Evolutionary conservation across 2,329 filamentous ascomycete genomes (phyloP), one percentile per base, ranked within the genome.

Genomic region (Penicillium sp.): DNA sequence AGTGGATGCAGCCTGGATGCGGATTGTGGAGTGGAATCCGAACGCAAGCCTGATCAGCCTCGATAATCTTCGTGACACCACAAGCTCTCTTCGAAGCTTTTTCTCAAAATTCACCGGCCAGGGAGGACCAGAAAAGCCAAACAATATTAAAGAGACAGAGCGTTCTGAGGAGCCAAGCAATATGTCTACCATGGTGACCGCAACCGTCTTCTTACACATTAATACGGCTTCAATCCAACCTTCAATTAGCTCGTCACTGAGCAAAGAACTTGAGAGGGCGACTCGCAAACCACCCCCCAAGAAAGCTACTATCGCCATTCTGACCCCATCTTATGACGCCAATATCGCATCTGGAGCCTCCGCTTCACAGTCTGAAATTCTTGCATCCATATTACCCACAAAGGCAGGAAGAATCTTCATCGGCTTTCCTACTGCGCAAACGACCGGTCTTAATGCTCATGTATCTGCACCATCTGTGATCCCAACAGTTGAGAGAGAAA

Each of bases 271-370:
- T 10, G 92, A 97, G 75, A 86, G 95, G 57, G 94, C 95, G 14
- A 99, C 95, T 1, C 97, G 97, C 76, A 99, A 99, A 68, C 91
- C 92, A 2, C 94, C 95, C 0, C 94, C 94, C 0, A 96, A 91
- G 70, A 83, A 83, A 10, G 95, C 94, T 0, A 90, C 87, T 48
- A 83, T 99, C 23, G 89, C 93, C 6, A 90, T 97, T 29, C 76
- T 99, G 45, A 97, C 92, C 0, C 92, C 93, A 16, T 95, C 93
- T 0, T 96, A 93, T 68, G 91, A 96, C 64, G 91, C 94, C 65
- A 82, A 85, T 1, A 78, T 87, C 49, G 86, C 87, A 2, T 88
- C 89, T 0, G 80, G 87, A 54, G 81, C 79, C 14, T 83, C 81
- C 2, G 63, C 68, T 19, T 66, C 67, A 5, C 64, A 70, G 19